These are phyloP conservation scores for Phaeosphaeria sp. DNA, from an alignment of 2,329 filamentous ascomycete species.

Conservation along the genomic window DNA sequence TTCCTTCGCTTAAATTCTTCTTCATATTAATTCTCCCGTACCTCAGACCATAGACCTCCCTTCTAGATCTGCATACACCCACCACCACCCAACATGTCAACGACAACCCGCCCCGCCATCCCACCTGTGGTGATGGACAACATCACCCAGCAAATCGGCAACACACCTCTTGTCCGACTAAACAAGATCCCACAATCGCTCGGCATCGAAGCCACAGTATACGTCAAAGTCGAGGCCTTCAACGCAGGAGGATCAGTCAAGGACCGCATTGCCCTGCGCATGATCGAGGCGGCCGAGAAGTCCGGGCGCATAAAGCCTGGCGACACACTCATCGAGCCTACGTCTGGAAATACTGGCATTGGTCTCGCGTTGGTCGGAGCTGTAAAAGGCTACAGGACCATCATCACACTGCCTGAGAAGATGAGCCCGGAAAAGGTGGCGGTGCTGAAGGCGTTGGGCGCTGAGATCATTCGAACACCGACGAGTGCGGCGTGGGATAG, in stretches of 20 bases:
- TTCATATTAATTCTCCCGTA: conserved; percentile 1
- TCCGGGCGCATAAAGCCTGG: conserved; percentile 94
- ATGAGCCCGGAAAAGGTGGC: conserved; percentile 99
- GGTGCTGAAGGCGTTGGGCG: conserved; percentile 89
- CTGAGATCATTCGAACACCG: conserved; percentile 96
- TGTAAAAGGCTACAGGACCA: conserved; percentile 97
- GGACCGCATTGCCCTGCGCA: conserved; percentile 92
- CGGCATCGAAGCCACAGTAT: conserved; percentile 87
- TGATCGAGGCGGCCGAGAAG: conserved; percentile 95
- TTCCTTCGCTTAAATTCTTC: conserved; percentile 1
- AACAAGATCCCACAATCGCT: conserved; percentile 92
- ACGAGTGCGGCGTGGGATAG: conserved; percentile 94
- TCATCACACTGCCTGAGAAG: conserved; percentile 98
- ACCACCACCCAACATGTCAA: conserved; percentile 50
- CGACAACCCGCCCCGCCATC: conserved; percentile 56
- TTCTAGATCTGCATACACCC: neutral
- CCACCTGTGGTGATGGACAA: conserved; percentile 67
- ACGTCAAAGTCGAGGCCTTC: conserved; percentile 91
- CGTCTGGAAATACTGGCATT: conserved; percentile 97
- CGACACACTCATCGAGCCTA: conserved; percentile 96
- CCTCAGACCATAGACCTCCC: neutral
- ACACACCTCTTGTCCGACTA: conserved; percentile 91
- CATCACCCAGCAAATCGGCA: conserved; percentile 88
- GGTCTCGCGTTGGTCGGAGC: conserved; percentile 92
- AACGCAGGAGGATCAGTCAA: conserved; percentile 94